A percentile compares a stretch with the other conserved stretches of the same genome.
Conservation (phyloP, 1,284 basidiomycete species). For the Fomitopsis schrenkii region DNA sequence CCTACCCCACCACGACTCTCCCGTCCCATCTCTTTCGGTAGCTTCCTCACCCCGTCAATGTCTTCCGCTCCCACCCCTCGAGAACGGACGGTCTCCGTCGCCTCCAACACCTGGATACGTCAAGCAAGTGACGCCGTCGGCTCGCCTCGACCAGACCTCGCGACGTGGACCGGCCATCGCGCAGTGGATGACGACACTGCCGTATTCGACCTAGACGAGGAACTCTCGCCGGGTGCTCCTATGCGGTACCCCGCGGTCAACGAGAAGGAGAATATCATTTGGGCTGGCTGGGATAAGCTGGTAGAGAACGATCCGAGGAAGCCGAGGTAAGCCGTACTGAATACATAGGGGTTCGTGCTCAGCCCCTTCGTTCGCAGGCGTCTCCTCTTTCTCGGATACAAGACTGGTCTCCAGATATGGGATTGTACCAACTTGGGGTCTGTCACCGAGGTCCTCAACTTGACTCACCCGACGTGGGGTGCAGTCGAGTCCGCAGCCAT, state of each 20-base stretch:
- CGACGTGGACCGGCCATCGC: background rate
- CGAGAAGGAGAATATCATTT: conserved; percentile 26
- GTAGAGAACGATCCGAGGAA: conserved; percentile 10
- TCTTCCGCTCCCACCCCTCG: conserved; percentile 9
- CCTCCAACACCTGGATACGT: background rate
- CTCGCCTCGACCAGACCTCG: background rate
- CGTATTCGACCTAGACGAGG: conserved; percentile 28
- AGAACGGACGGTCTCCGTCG: background rate
- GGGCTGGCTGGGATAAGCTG: conserved; percentile 30
- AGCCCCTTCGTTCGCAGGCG: conserved; percentile 30
- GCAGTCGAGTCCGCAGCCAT: conserved; percentile 41
- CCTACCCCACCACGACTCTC: conserved; percentile 49
- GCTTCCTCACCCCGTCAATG: conserved; percentile 28
- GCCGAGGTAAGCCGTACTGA: conserved; percentile 25
- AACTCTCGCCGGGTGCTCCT: conserved; percentile 14
- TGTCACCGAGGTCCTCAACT: conserved; percentile 51
- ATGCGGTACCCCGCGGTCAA: conserved; percentile 26
- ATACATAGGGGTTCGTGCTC: background rate
- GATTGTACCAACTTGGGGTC: conserved; percentile 56
- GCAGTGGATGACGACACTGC: conserved; percentile 12
- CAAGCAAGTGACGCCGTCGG: background rate
- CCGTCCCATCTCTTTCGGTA: conserved; percentile 44
- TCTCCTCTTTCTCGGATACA: conserved; percentile 59
- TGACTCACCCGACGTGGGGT: conserved; percentile 34
- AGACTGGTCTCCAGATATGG: conserved; percentile 63